Conservation (phyloP, 139 green algal genomes). For the Chlamydomonas applanata region DNA sequence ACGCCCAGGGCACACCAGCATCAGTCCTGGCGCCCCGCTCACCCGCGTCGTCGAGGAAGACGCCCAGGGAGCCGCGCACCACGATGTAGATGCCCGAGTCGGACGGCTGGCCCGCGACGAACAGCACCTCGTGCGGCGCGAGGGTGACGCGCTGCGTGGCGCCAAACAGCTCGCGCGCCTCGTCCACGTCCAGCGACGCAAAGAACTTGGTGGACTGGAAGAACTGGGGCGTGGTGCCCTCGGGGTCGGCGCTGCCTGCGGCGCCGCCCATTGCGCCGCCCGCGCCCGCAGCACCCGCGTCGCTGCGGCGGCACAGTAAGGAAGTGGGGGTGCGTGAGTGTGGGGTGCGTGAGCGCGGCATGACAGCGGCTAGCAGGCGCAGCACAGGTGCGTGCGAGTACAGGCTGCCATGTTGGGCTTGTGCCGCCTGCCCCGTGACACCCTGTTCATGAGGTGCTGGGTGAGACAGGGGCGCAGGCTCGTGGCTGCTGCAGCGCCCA, state of each 20-base stretch:
- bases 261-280: slow-evolving; percentile 10
- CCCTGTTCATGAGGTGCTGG: no score
- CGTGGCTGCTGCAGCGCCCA: no score
- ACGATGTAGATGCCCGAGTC: slow-evolving; percentile 76
- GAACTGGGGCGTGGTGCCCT: slow-evolving; percentile 55
- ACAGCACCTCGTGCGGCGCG: slow-evolving; percentile 57
- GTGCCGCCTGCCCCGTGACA: no score
- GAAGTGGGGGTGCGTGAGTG: no score
- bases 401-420: no score
- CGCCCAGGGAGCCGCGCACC: slow-evolving; percentile 64
- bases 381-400: no score
- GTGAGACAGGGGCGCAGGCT: no score
- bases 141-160: slow-evolving; percentile 50
- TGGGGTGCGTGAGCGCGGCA: no score
- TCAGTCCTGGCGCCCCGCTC: slow-evolving; percentile 19
- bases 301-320: no score
- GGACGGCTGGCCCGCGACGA: slow-evolving; percentile 57
- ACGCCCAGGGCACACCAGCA: no score
- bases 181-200: slow-evolving; percentile 71
- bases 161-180: slow-evolving; percentile 67
- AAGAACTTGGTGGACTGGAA: slow-evolving; percentile 85
- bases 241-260: neutral
- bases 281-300: no score
- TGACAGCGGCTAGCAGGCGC: no score
- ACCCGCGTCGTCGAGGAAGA: slow-evolving; percentile 60